Evolutionary conservation across 2,329 filamentous ascomycete species (phyloP).

Genomic region (Nigrospora oryzae): DNA sequence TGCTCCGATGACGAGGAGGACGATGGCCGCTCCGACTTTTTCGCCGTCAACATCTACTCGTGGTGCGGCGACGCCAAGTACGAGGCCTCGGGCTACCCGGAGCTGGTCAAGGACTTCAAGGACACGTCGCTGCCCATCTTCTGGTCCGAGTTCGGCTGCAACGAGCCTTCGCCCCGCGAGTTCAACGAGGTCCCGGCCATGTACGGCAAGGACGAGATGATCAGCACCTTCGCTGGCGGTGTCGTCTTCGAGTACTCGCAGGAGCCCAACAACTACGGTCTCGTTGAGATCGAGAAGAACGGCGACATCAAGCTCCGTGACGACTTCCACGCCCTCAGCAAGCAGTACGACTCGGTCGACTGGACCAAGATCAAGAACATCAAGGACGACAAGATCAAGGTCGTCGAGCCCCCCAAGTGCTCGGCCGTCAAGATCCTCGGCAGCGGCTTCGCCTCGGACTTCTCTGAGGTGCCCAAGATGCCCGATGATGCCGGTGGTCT

Average conservation of each 20-base stretch:
- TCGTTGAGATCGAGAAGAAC: constrained; percentile 41
- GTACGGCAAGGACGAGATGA: constrained; percentile 58
- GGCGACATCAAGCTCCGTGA: constrained; percentile 38
- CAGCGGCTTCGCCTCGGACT: constrained; percentile 61
- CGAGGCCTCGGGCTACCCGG: constrained; percentile 49
- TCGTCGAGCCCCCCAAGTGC: constrained; percentile 49
- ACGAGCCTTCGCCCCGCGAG: constrained; percentile 48
- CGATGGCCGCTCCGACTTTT: constrained; percentile 44
- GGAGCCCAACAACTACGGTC: constrained; percentile 53
- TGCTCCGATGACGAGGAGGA: constrained; percentile 44
- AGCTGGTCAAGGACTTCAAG: constrained; percentile 53
- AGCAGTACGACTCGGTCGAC: constrained; percentile 65
- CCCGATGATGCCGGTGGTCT: constrained; percentile 52
- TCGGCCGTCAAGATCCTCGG: constrained; percentile 47
- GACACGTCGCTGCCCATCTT: constrained; percentile 62
- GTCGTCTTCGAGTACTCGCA: constrained; percentile 72
- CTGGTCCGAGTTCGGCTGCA: constrained; percentile 73
- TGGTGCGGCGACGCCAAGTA: constrained; percentile 60
- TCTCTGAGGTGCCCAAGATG: constrained; percentile 61
- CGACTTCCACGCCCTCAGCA: constrained; percentile 64
- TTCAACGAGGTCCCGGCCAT: constrained; percentile 67
- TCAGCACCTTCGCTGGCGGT: constrained; percentile 57
- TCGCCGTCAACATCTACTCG: constrained; percentile 66
- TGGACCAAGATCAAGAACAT: constrained; percentile 54
- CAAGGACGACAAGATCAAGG: constrained; percentile 43